Percentiles rank a stretch among this genome's conserved stretches.
Conservation (phyloP, 2,329 filamentous ascomycete species). For the Arthrocladium fulminans region DNA sequence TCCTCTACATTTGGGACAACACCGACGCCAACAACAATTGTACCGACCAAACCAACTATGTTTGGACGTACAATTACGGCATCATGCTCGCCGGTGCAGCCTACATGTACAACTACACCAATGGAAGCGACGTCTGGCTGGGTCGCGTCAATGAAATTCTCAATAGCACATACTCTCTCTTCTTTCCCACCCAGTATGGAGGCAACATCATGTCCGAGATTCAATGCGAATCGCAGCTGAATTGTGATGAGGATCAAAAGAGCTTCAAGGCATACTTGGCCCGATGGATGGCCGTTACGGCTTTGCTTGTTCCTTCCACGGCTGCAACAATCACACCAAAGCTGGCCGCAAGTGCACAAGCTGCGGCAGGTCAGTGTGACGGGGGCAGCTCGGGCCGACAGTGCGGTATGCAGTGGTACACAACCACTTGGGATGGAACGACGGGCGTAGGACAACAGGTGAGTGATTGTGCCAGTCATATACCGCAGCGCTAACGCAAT, state of each 20-base stretch:
- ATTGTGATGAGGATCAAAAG: constrained; percentile 54
- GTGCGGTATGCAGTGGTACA: constrained; percentile 36
- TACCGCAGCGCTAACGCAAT: constrained; percentile 8
- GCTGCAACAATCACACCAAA: constrained; percentile 42
- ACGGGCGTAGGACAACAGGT: constrained; percentile 34
- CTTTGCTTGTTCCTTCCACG: constrained; percentile 50
- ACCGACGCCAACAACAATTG: constrained; percentile 45
- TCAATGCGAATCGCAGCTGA: constrained; percentile 46
- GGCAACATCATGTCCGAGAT: constrained; percentile 50
- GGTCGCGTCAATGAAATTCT: constrained; percentile 45
- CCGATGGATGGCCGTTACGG: constrained; percentile 50
- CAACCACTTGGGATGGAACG: constrained; percentile 29
- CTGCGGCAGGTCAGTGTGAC: constrained; percentile 47
- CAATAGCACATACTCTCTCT: constrained; percentile 41
- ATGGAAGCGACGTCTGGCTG: constrained; percentile 44
- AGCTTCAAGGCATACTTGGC: constrained; percentile 58
- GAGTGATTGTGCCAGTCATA: constrained; percentile 13
- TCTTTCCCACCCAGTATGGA: constrained; percentile 40
- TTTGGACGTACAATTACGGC: constrained; percentile 51
- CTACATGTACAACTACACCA: constrained; percentile 46
- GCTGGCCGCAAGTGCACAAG: constrained; percentile 44
- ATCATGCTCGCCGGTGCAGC: constrained; percentile 48
- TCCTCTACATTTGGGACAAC: constrained; percentile 48
- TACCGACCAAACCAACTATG: constrained; percentile 33
- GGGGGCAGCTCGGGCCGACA: constrained; percentile 41